A percentile compares a stretch with the other conserved stretches of the same genome.
Conservation (phyloP, 2,329 filamentous ascomycete genomes). For the Penicillium vulpinum region DNA sequence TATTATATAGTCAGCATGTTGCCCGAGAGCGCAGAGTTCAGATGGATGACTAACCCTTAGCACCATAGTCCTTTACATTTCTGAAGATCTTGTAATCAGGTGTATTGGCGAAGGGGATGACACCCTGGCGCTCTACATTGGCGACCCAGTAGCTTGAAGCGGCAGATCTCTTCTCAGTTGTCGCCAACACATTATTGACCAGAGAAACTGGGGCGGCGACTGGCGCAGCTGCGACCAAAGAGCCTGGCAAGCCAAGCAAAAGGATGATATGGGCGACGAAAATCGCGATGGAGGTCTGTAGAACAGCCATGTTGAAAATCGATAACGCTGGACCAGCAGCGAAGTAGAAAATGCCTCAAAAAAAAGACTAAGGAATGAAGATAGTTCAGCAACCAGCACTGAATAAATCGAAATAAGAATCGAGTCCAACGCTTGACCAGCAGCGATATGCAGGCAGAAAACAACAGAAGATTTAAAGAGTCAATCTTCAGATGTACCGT, state of each 20-base stretch:
- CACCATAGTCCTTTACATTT: constrained; percentile 75
- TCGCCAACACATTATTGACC: constrained; percentile 8
- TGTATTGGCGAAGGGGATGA: constrained; percentile 61
- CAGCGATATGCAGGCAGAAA: constrained; percentile 10
- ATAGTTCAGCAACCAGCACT: constrained; percentile 33
- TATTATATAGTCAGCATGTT: constrained; percentile 33
- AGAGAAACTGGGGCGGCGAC: constrained; percentile 19
- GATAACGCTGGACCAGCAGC: constrained; percentile 35
- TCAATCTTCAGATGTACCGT: neutral
- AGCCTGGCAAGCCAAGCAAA: constrained; percentile 30
- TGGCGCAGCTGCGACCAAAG: constrained; percentile 36
- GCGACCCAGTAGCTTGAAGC: constrained; percentile 69
- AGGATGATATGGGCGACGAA: constrained; percentile 35
- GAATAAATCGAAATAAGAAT: constrained; percentile 5
- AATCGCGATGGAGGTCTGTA: constrained; percentile 27
- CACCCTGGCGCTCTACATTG: constrained; percentile 67
- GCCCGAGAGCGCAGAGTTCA: too few relatives aligned
- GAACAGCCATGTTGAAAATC: constrained; percentile 27
- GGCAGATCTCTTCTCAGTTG: constrained; percentile 10
- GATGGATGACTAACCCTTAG: constrained; percentile 59
- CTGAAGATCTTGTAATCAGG: constrained; percentile 69
- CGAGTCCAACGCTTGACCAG: constrained; percentile 15
- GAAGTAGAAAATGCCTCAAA: constrained; percentile 7
- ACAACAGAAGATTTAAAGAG: constrained; percentile 10
- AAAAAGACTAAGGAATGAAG: constrained; percentile 15